Evolutionary conservation across 108 stramenopile species (phyloP).

Genomic region (Chaetoceros muelleri): DNA sequence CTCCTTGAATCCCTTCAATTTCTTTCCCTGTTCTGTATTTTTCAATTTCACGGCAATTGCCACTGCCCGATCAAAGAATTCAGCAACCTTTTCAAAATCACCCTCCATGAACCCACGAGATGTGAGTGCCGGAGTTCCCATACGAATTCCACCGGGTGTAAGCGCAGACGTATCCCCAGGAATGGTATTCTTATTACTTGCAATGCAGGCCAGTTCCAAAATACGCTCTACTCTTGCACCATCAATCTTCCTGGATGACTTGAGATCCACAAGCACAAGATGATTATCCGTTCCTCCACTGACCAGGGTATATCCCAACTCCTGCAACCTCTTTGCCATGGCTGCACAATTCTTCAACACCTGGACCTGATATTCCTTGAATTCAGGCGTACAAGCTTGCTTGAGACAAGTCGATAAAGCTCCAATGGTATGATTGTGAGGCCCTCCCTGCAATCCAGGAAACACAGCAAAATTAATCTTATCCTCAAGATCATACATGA

Average conservation of each 20-base stretch:
- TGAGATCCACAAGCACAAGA: conserved; percentile 96
- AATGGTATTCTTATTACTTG: conserved; percentile 94
- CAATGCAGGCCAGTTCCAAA: conserved; percentile 92
- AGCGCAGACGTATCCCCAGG: conserved; percentile 93
- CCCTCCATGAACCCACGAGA: conserved; percentile 95
- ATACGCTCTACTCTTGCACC: conserved; percentile 97
- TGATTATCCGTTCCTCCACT: conserved; percentile 99
- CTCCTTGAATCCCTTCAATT: conserved; percentile 85
- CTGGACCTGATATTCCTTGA: conserved; percentile 94
- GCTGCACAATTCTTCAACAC: conserved; percentile 72
- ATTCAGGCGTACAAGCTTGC: conserved; percentile 87
- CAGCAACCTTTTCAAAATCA: conserved; percentile 93
- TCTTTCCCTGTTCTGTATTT: conserved; percentile 68
- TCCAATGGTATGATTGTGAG: conserved; percentile 99
- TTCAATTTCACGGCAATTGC: conserved; percentile 81
- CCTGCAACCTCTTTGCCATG: conserved; percentile 64
- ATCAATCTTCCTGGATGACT: conserved; percentile 81
- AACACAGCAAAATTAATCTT: conserved; percentile 99
- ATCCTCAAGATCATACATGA: conserved; percentile 93
- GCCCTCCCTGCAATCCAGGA: conserved; percentile 98
- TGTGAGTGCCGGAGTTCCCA: conserved; percentile 98
- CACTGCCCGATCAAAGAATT: conserved; percentile 95
- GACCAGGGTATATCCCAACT: conserved; percentile 89
- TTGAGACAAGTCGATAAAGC: conserved; percentile 94
- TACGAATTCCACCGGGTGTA: conserved; percentile 96